Evolutionary conservation across 163 green algal species (phyloP).

Genomic region (Coccomyxa subellipsoidea): DNA sequence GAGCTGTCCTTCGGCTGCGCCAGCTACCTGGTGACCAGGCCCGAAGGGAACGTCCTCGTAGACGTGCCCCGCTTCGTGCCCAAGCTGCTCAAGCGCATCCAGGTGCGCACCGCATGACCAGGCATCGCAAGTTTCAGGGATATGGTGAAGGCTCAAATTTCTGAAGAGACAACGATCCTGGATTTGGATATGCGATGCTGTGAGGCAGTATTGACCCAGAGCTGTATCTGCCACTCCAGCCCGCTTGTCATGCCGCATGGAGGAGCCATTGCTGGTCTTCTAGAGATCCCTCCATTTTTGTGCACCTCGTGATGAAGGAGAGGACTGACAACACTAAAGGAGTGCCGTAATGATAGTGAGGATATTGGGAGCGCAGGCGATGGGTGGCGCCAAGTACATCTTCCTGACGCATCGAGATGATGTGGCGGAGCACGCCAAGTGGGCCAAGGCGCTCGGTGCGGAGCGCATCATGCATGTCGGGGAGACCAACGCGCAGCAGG

Average conservation of each 20-base stretch:
- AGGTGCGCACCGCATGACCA: slow-evolving; percentile 17
- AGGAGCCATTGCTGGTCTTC: too few relatives aligned
- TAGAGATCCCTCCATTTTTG: too few relatives aligned
- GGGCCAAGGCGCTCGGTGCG: slow-evolving; percentile 28
- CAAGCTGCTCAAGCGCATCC: slow-evolving; percentile 32
- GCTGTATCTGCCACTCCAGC: too few relatives aligned
- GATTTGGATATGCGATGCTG: too few relatives aligned
- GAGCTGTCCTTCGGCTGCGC: slow-evolving; percentile 36
- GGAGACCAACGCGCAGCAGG: slow-evolving; percentile 38
- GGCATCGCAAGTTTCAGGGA: too few relatives aligned
- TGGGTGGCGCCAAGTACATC: slow-evolving; percentile 46
- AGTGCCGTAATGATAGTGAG: not conserved
- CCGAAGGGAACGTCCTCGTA: slow-evolving; percentile 45
- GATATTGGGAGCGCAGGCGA: slow-evolving; percentile 7
- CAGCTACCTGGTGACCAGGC: slow-evolving; percentile 36
- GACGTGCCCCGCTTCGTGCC: slow-evolving; percentile 43
- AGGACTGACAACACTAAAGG: too few relatives aligned
- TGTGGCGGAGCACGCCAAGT: slow-evolving; percentile 33
- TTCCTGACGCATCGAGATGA: slow-evolving; percentile 47
- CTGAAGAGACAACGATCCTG: too few relatives aligned
- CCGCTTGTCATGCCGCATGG: too few relatives aligned
- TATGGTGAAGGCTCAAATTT: too few relatives aligned
- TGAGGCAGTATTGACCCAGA: too few relatives aligned
- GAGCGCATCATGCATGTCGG: slow-evolving; percentile 44
- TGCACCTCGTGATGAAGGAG: too few relatives aligned